Base-by-base conservation (phyloP, 164 flowering plant genomes). In the Warburgia ugandensis region DNA sequence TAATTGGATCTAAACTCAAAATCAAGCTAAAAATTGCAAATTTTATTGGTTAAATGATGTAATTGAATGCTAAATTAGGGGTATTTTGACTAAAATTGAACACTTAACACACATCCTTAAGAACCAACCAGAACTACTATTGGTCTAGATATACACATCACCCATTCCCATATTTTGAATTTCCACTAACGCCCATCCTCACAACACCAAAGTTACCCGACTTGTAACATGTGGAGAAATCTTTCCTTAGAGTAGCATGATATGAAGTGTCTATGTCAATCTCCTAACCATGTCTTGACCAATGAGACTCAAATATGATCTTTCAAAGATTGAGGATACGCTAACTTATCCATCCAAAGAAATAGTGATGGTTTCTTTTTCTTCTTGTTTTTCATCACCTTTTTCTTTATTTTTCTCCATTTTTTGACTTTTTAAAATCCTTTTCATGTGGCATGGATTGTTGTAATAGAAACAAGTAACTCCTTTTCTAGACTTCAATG, bases 81-180 rank as follows among this genome's bases (percentile, higher is more conserved):
- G n/a, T n/a, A n/a, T n/a, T n/a, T n/a, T n/a, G n/a, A n/a, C n/a
- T n/a, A n/a, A n/a, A n/a, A n/a, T n/a, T n/a, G n/a, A n/a, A n/a
- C n/a, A n/a, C n/a, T n/a, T n/a, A n/a, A n/a, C n/a, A n/a, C 42
- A 50, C 52, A 29, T 30, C 36, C 13, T 19, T 48, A 2, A 30
- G 20, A 48, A 31, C 19, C 14, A 17, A 7, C 2, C 2, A 17
- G 13, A 0, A 19, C 37, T 37, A 29, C 29, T 22, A 45, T 45
- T 10, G 13, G 32, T 45, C 11, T 28, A 3, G 13, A 6, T n/a
- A 23, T 14, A 12, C n/a, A 25, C 19, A 26, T 45, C 30, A 45
- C 49, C 32, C 16, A 45, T 26, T 10, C 49, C 7, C 16, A 23
- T 14, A 23, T 12, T 45, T 45, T 45, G 1, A 13, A 13, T 6